phyloP scores from a whole-genome alignment of 108 stramenopile genomes.

The Cyclotella sp. region DNA sequence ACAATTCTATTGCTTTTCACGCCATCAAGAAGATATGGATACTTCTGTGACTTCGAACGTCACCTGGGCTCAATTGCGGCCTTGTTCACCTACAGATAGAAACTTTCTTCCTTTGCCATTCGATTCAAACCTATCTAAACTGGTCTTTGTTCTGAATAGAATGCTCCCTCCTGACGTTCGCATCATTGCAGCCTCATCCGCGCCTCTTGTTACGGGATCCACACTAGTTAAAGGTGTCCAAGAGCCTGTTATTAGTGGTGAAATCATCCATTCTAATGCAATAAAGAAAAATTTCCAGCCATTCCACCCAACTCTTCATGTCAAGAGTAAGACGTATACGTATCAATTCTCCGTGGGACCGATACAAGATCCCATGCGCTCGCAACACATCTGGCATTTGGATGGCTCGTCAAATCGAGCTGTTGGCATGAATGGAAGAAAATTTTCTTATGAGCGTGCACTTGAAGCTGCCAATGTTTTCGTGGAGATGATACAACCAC shows the following conservation, averaged over 20 bases:
- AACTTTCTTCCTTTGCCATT: slow-evolving; percentile 72
- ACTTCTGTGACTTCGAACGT: background rate
- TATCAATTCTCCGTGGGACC: slow-evolving; percentile 69
- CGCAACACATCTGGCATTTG: slow-evolving; percentile 67
- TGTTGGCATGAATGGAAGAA: slow-evolving; percentile 53
- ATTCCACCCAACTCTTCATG: slow-evolving; percentile 84
- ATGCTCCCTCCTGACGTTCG: slow-evolving; percentile 81
- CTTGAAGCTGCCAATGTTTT: slow-evolving; percentile 38
- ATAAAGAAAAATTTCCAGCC: background rate
- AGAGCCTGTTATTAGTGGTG: background rate
- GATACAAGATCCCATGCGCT: slow-evolving; percentile 67
- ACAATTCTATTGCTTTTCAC: slow-evolving; percentile 64
- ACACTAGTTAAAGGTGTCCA: slow-evolving; percentile 11
- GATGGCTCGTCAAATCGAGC: slow-evolving; percentile 50
- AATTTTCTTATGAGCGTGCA: slow-evolving; percentile 48
- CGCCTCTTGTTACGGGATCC: slow-evolving; percentile 25
- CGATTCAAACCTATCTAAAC: slow-evolving; percentile 56
- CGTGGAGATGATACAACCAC: slow-evolving; percentile 17
- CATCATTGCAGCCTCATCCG: slow-evolving; percentile 61
- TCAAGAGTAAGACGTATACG: slow-evolving; percentile 67
- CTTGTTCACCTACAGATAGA: slow-evolving; percentile 58
- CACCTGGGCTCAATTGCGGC: slow-evolving; percentile 27
- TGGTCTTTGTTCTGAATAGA: slow-evolving; percentile 78
- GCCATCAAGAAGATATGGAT: slow-evolving; percentile 9
- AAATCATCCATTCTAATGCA: background rate